Conservation (phyloP, 768 basidiomycete species). For the Rhizopogon rudus region DNA sequence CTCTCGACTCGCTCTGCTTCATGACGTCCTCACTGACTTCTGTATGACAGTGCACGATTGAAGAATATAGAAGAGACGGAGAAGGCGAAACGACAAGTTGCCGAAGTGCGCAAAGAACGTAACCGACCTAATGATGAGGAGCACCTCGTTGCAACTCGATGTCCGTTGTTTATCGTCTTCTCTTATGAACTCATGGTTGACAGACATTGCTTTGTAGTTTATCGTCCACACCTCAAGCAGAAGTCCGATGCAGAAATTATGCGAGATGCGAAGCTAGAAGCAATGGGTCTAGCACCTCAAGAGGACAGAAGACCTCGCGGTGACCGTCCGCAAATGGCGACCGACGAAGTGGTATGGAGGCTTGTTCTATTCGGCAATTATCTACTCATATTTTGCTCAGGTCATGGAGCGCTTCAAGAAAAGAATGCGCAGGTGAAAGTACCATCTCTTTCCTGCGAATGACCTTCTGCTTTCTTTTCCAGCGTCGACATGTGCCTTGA, state of each 20-base stretch:
- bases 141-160: conserved; percentile 82
- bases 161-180: conserved; percentile 40
- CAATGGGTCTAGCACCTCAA: conserved; percentile 65
- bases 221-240: conserved; percentile 73
- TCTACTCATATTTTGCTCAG: conserved; percentile 30
- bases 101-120: conserved; percentile 62
- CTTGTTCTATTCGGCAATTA: background rate
- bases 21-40: background rate
- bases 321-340: conserved; percentile 75
- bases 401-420: conserved; percentile 99
- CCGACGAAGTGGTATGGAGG: conserved; percentile 76
- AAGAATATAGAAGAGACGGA: conserved; percentile 98
- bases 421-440: conserved; percentile 70
- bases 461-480: background rate
- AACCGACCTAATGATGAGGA: conserved; percentile 65
- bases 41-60: conserved; percentile 62
- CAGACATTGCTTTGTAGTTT: conserved; percentile 47
- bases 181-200: background rate
- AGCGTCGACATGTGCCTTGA: background rate
- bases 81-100: conserved; percentile 86
- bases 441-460: conserved; percentile 1
- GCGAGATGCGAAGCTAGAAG: conserved; percentile 82
- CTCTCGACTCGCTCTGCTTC: background rate
- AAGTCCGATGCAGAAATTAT: conserved; percentile 88
- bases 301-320: conserved; percentile 35